A percentile compares a stretch with the other conserved stretches of the same genome.
These are phyloP conservation scores for Stephania yunnanensis DNA, from an alignment of 164 flowering plant species.

Conservation along the genomic window DNA sequence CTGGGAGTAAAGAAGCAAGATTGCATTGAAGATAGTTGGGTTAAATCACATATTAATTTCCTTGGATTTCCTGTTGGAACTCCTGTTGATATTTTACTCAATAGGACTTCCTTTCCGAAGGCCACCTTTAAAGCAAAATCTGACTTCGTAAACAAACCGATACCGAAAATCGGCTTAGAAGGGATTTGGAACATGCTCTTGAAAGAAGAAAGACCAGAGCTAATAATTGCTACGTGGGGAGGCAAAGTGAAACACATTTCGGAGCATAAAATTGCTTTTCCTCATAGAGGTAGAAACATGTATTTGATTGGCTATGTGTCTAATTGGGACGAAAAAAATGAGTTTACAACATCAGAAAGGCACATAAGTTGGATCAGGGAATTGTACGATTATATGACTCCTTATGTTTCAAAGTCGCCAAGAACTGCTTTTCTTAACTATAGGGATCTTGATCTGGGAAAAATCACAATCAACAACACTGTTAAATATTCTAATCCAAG, in stretches of 20 bases:
- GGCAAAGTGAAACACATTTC: conserved; percentile 24
- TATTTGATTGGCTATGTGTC: conserved; percentile 15
- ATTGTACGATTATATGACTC: conserved; percentile 16
- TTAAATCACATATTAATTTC: conserved; percentile 9
- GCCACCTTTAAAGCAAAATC: conserved; percentile 9
- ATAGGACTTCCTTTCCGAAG: background rate
- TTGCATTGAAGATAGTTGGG: conserved; percentile 14
- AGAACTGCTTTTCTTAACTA: conserved; percentile 14
- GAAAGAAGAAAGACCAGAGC: conserved; percentile 4
- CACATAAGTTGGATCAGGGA: conserved; percentile 20
- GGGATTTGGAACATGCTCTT: conserved; percentile 13
- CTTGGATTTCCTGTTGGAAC: background rate
- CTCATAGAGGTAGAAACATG: conserved; percentile 17
- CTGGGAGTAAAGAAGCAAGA: conserved; percentile 7
- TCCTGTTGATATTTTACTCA: background rate
- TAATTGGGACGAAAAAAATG: conserved; percentile 10
- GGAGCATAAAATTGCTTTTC: conserved; percentile 17
- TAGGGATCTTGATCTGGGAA: conserved; percentile 13
- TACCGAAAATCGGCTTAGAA: conserved; percentile 12
- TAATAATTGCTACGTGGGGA: conserved; percentile 16
- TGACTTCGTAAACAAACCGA: conserved; percentile 11
- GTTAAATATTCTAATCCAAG: conserved; percentile 21
- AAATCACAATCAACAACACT: conserved; percentile 1
- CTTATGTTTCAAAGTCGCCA: conserved; percentile 18
- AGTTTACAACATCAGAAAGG: background rate